Percentiles rank a stretch among this genome's conserved stretches.
phyloP scores from a whole-genome alignment of 345 rosid species.

The Combretum micranthum region DNA sequence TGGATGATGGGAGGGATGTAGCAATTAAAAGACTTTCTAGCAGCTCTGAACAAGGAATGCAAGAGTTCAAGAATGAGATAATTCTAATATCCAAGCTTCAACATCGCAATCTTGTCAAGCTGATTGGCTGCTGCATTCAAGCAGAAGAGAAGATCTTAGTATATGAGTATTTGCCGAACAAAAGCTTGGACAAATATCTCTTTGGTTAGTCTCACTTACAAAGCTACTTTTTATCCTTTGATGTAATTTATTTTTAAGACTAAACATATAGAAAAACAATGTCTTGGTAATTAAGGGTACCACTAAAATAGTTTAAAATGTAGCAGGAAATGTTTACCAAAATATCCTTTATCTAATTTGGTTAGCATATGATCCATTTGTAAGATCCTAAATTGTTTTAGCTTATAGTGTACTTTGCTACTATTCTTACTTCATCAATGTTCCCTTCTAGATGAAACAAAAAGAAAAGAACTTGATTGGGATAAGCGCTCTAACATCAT shows the following conservation, averaged over 20 bases:
- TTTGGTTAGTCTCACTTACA: conserved; percentile 18
- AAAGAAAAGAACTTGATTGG: conserved; percentile 18
- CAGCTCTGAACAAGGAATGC: conserved; percentile 52
- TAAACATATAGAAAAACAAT: too few species aligned
- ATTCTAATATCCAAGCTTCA: conserved; percentile 61
- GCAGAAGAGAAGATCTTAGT: conserved; percentile 50
- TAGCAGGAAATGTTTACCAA: too few species aligned
- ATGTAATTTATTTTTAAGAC: too few species aligned
- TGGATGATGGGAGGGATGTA: conserved; percentile 33
- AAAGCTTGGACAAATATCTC: conserved; percentile 24
- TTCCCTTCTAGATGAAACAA: conserved; percentile 9
- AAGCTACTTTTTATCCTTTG: too few species aligned
- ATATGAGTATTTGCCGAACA: too few species aligned
- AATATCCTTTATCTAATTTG: too few species aligned
- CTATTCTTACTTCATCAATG: not conserved
- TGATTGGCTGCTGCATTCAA: conserved; percentile 53
- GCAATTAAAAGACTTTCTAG: conserved; percentile 57
- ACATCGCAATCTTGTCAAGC: conserved; percentile 55
- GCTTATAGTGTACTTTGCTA: too few species aligned
- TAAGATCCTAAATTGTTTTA: too few species aligned
- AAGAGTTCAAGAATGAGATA: conserved; percentile 47
- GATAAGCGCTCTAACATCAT: conserved; percentile 17
- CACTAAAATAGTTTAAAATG: too few species aligned
- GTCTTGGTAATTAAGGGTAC: too few species aligned
- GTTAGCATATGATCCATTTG: too few species aligned